Base-by-base conservation (phyloP, 2,329 filamentous ascomycete species). In the Raffaelea arxii region DNA sequence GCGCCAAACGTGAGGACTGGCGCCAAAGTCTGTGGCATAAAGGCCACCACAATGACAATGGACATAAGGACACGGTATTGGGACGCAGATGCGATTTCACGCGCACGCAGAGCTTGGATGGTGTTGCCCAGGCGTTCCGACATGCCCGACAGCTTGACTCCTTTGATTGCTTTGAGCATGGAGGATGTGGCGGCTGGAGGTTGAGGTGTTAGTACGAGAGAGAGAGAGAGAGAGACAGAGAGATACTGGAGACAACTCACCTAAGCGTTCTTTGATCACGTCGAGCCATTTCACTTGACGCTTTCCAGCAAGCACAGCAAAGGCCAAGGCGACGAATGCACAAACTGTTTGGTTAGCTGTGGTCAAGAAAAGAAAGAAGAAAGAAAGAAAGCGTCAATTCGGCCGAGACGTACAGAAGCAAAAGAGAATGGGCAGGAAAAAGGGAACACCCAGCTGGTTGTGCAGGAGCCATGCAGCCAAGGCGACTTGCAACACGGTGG, bases 101-200 rank as follows among this genome's bases (percentile, higher is more conserved):
- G 48, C 2, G 58, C 49, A 6, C 65, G 58, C 11, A 65, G 46
- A 1, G 45, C 46, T 41, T 66, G 62, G 4, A 67, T 53, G 5
- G 58, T 52, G 4, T 52, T 48, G 9, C 53, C 51, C 1, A 65
- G 51, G 2, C 56, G 45, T 18, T 41, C 52, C 12, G 60, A 43
- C 19, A 69, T 53, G 4, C 64, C 65, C 3, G 59, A 60, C 41
- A 67, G 62, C 46, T 63, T 65, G 12, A 68, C 49, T 24, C 55
- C 51, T 48, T 65, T 68, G 56, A 68, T 65, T 32, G 54, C 57
- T 5, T 55, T 53, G 21, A 67, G 57, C 14, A 48, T 30, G 21
- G 43, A 46, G 10, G 54, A 45, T 52, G 35, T 63, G 61, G 21
- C 7, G 27, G 27, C 47, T 32, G 16, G 27, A 32, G 27, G 27